These are phyloP conservation scores for Lachancea sp. DNA, from an alignment of 805 yeast species.

Conservation along the genomic window DNA sequence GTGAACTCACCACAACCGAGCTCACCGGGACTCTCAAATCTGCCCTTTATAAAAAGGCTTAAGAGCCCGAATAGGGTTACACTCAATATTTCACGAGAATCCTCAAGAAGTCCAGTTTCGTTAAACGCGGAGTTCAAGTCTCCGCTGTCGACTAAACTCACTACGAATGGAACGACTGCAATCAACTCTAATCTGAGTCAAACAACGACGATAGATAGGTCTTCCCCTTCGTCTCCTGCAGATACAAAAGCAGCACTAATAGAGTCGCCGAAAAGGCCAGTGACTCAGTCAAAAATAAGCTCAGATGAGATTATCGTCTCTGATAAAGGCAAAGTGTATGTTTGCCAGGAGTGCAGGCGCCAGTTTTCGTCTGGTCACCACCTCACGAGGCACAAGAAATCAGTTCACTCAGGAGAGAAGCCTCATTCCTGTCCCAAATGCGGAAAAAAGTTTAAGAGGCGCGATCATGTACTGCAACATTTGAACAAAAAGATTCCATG, in stretches of 20 bases:
- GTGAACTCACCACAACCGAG: conserved; percentile 12
- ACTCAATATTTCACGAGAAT: conserved; percentile 30
- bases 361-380: conserved; percentile 36
- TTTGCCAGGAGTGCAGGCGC: conserved; percentile 33
- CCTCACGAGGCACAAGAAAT: conserved; percentile 34
- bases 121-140: conserved; percentile 21
- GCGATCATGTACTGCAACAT: conserved; percentile 36
- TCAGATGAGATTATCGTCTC: conserved; percentile 30
- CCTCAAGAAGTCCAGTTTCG: conserved; percentile 28
- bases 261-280: conserved; percentile 9
- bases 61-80: conserved; percentile 32
- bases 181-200: conserved; percentile 18
- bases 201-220: conserved; percentile 17
- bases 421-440: conserved; percentile 35
- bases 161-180: conserved; percentile 18
- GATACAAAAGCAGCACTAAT: conserved; percentile 7
- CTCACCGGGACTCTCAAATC: conserved; percentile 17
- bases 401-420: conserved; percentile 36
- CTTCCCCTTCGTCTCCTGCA: conserved; percentile 14
- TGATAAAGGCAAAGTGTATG: conserved; percentile 32
- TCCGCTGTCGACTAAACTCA: conserved; percentile 19
- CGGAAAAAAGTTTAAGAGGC: conserved; percentile 34
- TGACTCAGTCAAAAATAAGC: conserved; percentile 26
- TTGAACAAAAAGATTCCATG: conserved; percentile 35
- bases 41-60: conserved; percentile 27